A percentile compares a stretch with the other conserved stretches of the same genome.
Conservation (phyloP, 495 filamentous ascomycete species). For the Cercophora samala region DNA sequence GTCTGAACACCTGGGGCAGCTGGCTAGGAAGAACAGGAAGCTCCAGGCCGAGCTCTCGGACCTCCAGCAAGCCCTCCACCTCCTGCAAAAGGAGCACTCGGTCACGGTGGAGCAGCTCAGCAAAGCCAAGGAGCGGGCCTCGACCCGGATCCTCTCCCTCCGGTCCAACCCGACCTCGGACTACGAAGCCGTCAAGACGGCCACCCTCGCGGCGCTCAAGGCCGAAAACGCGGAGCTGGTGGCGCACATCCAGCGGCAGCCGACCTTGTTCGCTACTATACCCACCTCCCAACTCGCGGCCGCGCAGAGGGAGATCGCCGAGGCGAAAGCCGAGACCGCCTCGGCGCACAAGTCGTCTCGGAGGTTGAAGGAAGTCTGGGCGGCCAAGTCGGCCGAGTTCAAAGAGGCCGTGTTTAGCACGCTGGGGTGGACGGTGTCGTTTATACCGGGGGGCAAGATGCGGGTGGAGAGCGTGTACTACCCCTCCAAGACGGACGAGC, state of each 20-base stretch:
- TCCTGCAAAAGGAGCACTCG: conserved; percentile 71
- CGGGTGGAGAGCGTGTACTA: conserved; percentile 77
- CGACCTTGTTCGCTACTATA: conserved; percentile 51
- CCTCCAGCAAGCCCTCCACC: conserved; percentile 59
- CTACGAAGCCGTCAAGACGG: conserved; percentile 73
- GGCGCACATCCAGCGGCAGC: conserved; percentile 61
- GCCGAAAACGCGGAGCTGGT: conserved; percentile 83
- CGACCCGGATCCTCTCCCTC: conserved; percentile 81
- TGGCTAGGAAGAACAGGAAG: conserved; percentile 78
- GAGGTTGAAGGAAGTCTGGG: conserved; percentile 86
- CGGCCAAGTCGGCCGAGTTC: conserved; percentile 84
- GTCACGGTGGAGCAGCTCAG: conserved; percentile 68
- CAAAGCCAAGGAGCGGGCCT: conserved; percentile 66
- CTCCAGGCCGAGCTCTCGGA: conserved; percentile 74
- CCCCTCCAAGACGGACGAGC: conserved; percentile 60
- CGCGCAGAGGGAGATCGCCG: conserved; percentile 65
- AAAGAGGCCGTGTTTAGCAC: conserved; percentile 85
- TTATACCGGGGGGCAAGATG: conserved; percentile 89
- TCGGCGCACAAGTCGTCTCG: conserved; percentile 80
- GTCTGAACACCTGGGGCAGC: conserved; percentile 74
- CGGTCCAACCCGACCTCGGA: conserved; percentile 86
- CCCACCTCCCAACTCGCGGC: conserved; percentile 75
- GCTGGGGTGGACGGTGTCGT: conserved; percentile 88
- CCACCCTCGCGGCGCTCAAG: conserved; percentile 70
- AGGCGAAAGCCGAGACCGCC: conserved; percentile 67